These are phyloP conservation scores for Conringia planisiliqua DNA, from an alignment of 345 rosid genomes.

Conservation along the genomic window DNA sequence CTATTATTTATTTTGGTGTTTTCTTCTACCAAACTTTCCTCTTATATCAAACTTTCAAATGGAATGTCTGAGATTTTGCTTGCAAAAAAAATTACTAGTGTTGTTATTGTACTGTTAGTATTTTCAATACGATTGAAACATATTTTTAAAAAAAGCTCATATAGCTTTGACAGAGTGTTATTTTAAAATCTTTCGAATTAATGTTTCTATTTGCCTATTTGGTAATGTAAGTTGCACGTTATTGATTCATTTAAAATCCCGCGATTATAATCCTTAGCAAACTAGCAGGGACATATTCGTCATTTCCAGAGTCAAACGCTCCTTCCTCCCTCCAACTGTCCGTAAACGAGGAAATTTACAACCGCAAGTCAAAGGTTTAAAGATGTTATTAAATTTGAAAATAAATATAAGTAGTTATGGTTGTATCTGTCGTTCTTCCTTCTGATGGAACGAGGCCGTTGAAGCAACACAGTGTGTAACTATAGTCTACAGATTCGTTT, in stretches of 20 bases:
- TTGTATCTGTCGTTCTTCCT: constrained; percentile 38
- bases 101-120: not conserved
- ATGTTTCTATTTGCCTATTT: no score
- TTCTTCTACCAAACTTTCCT: constrained; percentile 34
- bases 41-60: constrained; percentile 37
- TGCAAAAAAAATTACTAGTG: not conserved
- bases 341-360: constrained; percentile 25
- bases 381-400: not conserved
- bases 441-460: constrained; percentile 22
- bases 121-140: not conserved
- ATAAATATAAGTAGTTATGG: constrained; percentile 15
- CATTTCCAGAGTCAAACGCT: not conserved
- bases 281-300: not conserved
- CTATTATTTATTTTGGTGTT: not conserved
- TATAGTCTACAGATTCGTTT: constrained; percentile 30
- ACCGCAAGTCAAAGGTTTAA: constrained; percentile 33
- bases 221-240: not conserved
- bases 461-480: constrained; percentile 12
- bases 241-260: not conserved
- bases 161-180: not conserved
- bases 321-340: constrained; percentile 14
- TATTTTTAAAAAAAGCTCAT: not conserved
- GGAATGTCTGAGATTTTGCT: not conserved
- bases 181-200: not conserved
- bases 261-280: not conserved